A percentile compares a stretch with the other conserved stretches of the same genome.
phyloP scores from a whole-genome alignment of 176 grass and related monocot species.

The Eragrostis curvula region DNA sequence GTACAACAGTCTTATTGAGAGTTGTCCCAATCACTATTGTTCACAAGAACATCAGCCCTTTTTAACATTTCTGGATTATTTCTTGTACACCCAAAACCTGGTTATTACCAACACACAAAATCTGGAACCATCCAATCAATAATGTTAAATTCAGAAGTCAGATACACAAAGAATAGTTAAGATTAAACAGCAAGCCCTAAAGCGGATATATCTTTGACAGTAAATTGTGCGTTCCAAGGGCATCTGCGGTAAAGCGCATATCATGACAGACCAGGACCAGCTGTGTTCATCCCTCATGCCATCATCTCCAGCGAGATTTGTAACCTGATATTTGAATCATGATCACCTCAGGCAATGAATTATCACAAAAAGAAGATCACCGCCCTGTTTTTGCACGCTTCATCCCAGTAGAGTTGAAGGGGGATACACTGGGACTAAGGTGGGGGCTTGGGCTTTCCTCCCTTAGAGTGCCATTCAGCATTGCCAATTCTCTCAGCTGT shows the following conservation, averaged over 20 bases:
- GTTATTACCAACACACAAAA: constrained; percentile 34
- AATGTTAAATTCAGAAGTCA: constrained; percentile 49
- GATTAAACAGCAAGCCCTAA: constrained; percentile 28
- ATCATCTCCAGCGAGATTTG: constrained; percentile 29
- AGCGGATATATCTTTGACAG: constrained; percentile 9
- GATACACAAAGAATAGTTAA: constrained; percentile 48
- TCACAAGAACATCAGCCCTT: constrained; percentile 23
- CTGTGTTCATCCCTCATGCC: not conserved
- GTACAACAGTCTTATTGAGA: constrained; percentile 29
- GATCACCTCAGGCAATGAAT: constrained; percentile 28
- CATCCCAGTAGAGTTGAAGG: constrained; percentile 85
- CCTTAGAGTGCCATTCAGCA: constrained; percentile 90
- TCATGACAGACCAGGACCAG: not conserved
- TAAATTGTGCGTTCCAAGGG: constrained; percentile 16
- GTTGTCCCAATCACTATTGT: not conserved
- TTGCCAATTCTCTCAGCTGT: constrained; percentile 90
- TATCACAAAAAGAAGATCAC: constrained; percentile 49
- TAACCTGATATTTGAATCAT: constrained; percentile 26
- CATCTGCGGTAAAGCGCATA: not conserved
- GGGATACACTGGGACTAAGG: constrained; percentile 80
- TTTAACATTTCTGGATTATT: constrained; percentile 24
- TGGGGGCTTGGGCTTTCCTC: constrained; percentile 78
- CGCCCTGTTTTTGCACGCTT: constrained; percentile 83
- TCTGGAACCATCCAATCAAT: constrained; percentile 42
- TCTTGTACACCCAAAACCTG: constrained; percentile 31